phyloP scores from a whole-genome alignment of 108 stramenopile species.

The Nannochloropsis gaditana region DNA sequence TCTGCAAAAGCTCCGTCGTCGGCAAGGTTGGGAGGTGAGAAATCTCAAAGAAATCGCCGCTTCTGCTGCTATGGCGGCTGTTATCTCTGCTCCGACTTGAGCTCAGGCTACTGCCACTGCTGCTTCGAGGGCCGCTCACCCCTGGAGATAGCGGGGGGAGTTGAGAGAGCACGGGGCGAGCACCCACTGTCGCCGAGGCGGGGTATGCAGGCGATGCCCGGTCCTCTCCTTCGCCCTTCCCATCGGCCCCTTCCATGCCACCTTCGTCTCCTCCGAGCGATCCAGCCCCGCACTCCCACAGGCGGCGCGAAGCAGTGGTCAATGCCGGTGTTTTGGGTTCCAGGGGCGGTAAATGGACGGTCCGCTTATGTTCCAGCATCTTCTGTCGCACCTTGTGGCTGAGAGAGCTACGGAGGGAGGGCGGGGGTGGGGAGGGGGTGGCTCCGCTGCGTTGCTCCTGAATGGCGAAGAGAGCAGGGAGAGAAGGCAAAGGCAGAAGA shows the following conservation, averaged over 20 bases:
- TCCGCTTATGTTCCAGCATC: not conserved
- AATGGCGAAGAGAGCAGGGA: not conserved
- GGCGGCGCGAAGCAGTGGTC: conserved; percentile 5
- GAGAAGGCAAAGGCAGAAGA: not conserved
- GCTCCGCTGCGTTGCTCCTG: not conserved
- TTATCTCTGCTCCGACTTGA: not conserved
- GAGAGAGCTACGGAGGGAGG: not conserved
- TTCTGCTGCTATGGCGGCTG: conserved; percentile 12
- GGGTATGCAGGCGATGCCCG: too few species aligned
- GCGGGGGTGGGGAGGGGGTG: not conserved
- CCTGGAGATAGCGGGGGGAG: too few species aligned
- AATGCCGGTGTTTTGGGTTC: not conserved
- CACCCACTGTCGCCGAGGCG: too few species aligned
- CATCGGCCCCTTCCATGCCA: not conserved
- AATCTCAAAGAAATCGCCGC: not conserved
- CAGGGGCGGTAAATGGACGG: not conserved
- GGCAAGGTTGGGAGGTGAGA: too few species aligned
- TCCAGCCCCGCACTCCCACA: not conserved
- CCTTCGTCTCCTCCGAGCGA: not conserved
- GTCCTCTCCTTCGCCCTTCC: too few species aligned
- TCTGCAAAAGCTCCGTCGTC: too few species aligned
- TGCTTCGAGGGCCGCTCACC: too few species aligned
- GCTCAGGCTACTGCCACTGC: too few species aligned
- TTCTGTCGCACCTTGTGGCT: not conserved
- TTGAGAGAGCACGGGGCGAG: too few species aligned